These are phyloP conservation scores for Alternaria triticina DNA, from an alignment of 2,329 filamentous ascomycete genomes.

Conservation along the genomic window DNA sequence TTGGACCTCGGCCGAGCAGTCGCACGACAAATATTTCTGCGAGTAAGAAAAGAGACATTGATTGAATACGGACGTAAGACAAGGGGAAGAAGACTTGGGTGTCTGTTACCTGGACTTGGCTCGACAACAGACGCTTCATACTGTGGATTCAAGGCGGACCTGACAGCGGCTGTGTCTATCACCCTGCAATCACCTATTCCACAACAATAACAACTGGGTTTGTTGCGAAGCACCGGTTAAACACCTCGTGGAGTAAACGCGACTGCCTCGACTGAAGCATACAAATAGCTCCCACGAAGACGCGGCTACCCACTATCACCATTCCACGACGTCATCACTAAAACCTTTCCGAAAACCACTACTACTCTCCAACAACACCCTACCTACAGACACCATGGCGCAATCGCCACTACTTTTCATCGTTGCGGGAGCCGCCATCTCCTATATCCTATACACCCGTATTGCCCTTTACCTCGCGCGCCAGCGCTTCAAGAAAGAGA, in stretches of 20 bases:
- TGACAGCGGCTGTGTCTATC: not conserved
- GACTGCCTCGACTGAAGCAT: not conserved
- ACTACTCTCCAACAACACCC: not conserved
- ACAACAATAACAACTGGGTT: not conserved
- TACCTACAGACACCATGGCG: constrained; percentile 21
- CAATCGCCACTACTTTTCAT: constrained; percentile 37
- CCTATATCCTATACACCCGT: constrained; percentile 45
- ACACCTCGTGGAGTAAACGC: not conserved
- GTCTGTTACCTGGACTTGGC: not conserved
- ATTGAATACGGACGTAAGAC: not conserved
- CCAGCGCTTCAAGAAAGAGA: constrained; percentile 46
- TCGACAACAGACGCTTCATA: not conserved
- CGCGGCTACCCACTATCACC: not conserved
- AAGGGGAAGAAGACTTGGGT: not conserved
- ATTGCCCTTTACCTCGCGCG: constrained; percentile 46
- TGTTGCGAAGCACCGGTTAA: not conserved
- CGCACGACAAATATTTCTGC: not conserved
- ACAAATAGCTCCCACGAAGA: not conserved
- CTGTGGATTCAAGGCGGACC: not conserved
- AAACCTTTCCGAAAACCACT: not conserved
- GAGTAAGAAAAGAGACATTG: not conserved
- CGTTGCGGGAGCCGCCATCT: constrained; percentile 37
- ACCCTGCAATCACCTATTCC: not conserved
- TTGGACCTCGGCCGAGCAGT: not conserved
- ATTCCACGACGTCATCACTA: not conserved